Conservation (phyloP, 768 basidiomycete genomes). For the Cystofilobasidium bisporidii region DNA sequence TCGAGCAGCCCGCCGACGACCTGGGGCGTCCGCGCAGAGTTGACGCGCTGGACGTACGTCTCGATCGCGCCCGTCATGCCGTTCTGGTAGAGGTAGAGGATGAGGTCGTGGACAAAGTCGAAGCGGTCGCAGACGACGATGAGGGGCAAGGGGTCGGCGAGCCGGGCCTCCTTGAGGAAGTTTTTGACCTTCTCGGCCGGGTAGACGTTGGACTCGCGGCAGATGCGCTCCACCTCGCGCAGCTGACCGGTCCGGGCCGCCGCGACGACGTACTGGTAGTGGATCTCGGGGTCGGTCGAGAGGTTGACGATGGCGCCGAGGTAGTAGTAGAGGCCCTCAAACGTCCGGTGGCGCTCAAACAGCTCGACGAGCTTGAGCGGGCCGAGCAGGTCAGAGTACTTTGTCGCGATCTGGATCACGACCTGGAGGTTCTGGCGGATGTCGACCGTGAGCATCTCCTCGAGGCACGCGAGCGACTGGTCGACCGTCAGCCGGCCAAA, state of each 20-base stretch:
- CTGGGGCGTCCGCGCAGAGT: conserved; percentile 92
- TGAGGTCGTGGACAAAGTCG: conserved; percentile 98
- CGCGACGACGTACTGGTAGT: conserved; percentile 99
- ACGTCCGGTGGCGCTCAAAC: conserved; percentile 96
- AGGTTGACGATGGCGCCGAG: conserved; percentile 96
- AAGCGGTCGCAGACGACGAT: conserved; percentile 99
- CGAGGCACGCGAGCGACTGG: conserved; percentile 88
- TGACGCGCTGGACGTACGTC: conserved; percentile 98
- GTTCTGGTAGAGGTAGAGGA: conserved; percentile 97
- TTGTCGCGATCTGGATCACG: conserved; percentile 94
- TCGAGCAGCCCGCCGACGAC: conserved; percentile 93
- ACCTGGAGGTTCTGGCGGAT: conserved; percentile 95
- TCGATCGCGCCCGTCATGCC: conserved; percentile 94
- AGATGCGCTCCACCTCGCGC: conserved; percentile 97
- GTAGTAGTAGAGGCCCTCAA: conserved; percentile 97
- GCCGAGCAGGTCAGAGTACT: conserved; percentile 95
- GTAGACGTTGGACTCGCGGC: conserved; percentile 92
- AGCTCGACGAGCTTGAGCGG: conserved; percentile 96
- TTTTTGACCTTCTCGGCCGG: conserved; percentile 99
- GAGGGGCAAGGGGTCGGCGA: conserved; percentile 89
- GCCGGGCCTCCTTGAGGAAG: conserved; percentile 62
- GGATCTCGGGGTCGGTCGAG: conserved; percentile 88
- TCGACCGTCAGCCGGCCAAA: conserved; percentile 95
- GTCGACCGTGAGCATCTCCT: conserved; percentile 94
- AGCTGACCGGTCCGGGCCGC: conserved; percentile 97